Evolutionary conservation across 1,284 basidiomycete species (phyloP), one percentile per base, ranked within the genome.

Genomic region (Sporisorium scitamineum): DNA sequence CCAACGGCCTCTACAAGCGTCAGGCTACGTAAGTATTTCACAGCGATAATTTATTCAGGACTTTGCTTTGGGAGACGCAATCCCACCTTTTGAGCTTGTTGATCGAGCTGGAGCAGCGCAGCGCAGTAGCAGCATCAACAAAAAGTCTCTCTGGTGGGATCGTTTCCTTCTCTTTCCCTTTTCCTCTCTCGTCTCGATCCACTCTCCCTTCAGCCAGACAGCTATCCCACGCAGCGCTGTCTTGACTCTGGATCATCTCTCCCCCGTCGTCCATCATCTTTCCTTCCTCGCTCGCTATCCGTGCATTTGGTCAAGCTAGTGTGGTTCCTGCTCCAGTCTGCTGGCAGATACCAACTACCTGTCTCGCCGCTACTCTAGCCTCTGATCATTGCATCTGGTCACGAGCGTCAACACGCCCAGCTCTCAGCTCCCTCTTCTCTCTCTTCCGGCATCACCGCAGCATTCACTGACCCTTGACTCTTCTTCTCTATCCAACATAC

Each of bases 1-100:
- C 27, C 39, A 50, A 32, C 37, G 13, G 53, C 26, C 44, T 62
- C 13, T 48, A 42, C 37, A 41, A 62, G 60, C 60, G 60, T 62
- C 60, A 62, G 60, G 27, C 20, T 50, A 32, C 29, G 60, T 62
- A 55, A 62, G 60, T 61, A 10, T 57, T 44, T 4, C 29, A 24
- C 37, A 45, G 14, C 14, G 24, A 47, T 14, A n/a, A n/a, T n/a
- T n/a, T n/a, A 18, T 24, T 45, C 14, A 2, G 27, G 3, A 14
- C 7, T n/a, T 41, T 6, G 18, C 9, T 41, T 41, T 11, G 22
- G n/a, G 24, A 47, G 24, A 24, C 13, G 26, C 26, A 29, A 48
- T n/a, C 47, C 47, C 27, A 48, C 47, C 37, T 39, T 47, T 47
- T 18, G 13, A 27, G 44, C 44, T 24, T 27, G 11, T n/a, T 27